Evolutionary conservation across 352 stramenopile genomes (phyloP), one percentile per base, ranked within the genome.

Genomic region (Globisporangium irregulare): DNA sequence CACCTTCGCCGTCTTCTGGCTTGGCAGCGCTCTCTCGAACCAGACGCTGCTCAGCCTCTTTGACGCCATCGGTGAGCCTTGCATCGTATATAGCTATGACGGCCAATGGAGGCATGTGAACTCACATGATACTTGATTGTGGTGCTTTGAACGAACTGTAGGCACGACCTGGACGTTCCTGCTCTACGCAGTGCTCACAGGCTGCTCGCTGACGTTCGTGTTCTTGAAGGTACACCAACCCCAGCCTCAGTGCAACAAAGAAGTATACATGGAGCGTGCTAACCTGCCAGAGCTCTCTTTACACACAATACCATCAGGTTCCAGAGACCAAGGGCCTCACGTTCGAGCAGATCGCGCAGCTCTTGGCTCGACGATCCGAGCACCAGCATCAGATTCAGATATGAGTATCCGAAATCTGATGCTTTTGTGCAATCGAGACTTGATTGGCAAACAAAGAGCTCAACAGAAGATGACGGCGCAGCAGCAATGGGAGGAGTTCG

Each of bases 1-100:
- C 55, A 89, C 78, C 25, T 92, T 92, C n/a, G 82, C 82, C 0
- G 74, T 80, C 51, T 91, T 89, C 66, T 92, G 84, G 84, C 68
- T 92, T 41, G 81, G 79, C 2, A 92, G 82, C 60, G 84, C 84
- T 0, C 32, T 92, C 6, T 72, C 89, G 12, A 91, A 92, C 57
- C 81, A 90, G 71, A 92, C 84, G 29, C 67, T 92, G 34, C 71
- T 92, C 41, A 84, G 79, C 9, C 72, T 86, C 46, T 89, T 89
- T 58, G 64, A 84, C 3, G 41, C 73, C 1, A 75, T 86, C 24
- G 84, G 81, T 74, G 68, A 54, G 73, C 73, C 22, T 62, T 59
- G 53, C 2, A 73, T 14, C 53, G 4, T 50, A 32, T 4, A 12
- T 62, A 4, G 18, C 1, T 4, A 34, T 68, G 27, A 14, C 27